Evolutionary conservation across 805 yeast species (phyloP), one percentile per base, ranked within the genome.

Genomic region (Ogataea paraovalis): DNA sequence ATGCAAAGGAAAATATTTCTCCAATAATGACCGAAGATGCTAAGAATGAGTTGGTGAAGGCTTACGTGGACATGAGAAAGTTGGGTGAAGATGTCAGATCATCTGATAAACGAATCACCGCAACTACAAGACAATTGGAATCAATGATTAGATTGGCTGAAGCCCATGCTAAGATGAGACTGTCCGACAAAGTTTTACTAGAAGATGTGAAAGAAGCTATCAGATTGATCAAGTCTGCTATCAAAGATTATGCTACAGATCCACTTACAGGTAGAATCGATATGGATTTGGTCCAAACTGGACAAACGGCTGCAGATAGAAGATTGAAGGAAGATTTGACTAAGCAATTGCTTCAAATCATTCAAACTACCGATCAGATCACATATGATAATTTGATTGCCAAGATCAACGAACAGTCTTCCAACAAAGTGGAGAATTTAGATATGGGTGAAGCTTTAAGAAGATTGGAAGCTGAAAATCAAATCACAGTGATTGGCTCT

Each of bases 201-300:
- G 75, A 74, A 25, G 99, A 94, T 66, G 99, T 94, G 5, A 75
- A 76, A 50, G 99, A 94, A 65, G 96, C 98, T 0, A 97, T 91
- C 2, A 78, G 99, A 55, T 74, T 94, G 55, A 94, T 92, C 63
- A 83, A 86, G 58, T 80, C 96, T 3, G 99, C 99, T 13, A 87
- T 94, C 55, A 94, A 94, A 65, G 98, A 94, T 54, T 94, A 94
- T 65, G 99, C 99, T 14, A 94, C 97, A 2, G 99, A 94, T 70
- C 99, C 99, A 21, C 73, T 84, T 32, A 92, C 99, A 0, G 99
- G 99, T 27, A 80, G 94, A 59, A 94, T 94, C 55, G 99, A 94
- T 64, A 90, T 94, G 97, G 97, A 90, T 65, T 74, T 94, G 64
- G 91, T 94, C 25, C 97, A 92, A 69, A 94, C 98, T 0, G 99